Evolutionary conservation across 2,329 filamentous ascomycete genomes (phyloP), one percentile per base, ranked within the genome.

Genomic region (Blastomyces gilchristii): DNA sequence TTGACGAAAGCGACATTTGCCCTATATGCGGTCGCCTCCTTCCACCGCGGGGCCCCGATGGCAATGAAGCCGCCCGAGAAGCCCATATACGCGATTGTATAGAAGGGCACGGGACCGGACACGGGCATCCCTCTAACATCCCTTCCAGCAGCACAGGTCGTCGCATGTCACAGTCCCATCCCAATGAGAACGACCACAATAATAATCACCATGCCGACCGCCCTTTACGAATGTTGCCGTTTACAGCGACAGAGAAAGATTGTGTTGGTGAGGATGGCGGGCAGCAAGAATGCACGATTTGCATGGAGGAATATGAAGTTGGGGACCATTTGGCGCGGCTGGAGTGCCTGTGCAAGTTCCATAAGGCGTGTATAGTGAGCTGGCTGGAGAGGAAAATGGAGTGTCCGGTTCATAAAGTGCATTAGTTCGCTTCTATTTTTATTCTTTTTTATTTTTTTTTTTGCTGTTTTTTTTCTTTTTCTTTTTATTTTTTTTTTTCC

Each of bases 291-390:
- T 87, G 85, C 66, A 80, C 83, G 9, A 87, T 87, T 60, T 87
- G 85, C 70, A 82, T 87, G 69, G 84, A 86, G 66, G 85, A 87
- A 62, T 87, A 86, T 69, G 80, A 83, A 67, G 78, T 80, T 12
- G 84, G 84, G 0, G 81, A 84, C 68, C 76, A 80, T 67, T 77
- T 87, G 75, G 83, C 82, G 11, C 76, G 85, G 64, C 73, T 87
- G 69, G 83, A 85, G 68, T 87, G 85, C 69, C 75, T 85, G 66
- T 87, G 85, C 75, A 85, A 85, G 67, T 87, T 87, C 66, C 85
- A 87, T 70, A 79, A 82, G 72, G 72, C 73, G 58, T 87, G 85
- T 69, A 86, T 87, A 63, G 75, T 81, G 60, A 77, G 80, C 63
- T 87, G 85, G 85, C 85, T 85, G 76, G 79, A 80, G 62, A 81